Base-by-base conservation (phyloP, 768 basidiomycete genomes). In the Thelephora ganbajun region DNA sequence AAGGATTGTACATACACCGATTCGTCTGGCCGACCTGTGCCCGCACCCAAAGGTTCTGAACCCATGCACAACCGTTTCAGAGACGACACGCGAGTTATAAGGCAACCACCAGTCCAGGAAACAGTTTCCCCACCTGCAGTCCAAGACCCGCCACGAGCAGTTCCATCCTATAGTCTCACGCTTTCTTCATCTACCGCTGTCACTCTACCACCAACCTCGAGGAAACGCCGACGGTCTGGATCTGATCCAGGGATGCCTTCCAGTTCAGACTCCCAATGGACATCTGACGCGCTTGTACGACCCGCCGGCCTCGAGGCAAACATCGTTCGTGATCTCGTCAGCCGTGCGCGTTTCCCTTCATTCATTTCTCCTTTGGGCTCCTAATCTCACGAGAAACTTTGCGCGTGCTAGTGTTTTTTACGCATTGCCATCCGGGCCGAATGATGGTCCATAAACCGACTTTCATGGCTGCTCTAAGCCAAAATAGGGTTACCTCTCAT, bases 1-100 rank as follows among this genome's bases (percentile, higher is more conserved):
- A 88, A 88, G 62, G 66, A 74, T 30, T 89, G 86, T 62, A 77
- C 80, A 1, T 89, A 89, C 61, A 87, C 83, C 9, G 85, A 89
- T 52, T 70, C 83, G 19, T 73, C 79, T 18, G 87, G 86, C 33
- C 79, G 82, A 42, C 71, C 77, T n/a, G 87, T 89, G 11, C 81
- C 85, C 35, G 83, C 86, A 0, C 53, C 86, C 70, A 47, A 49
- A 19, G 51, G 50, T 20, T 52, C 55, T 16, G 49, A 55, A 48
- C 37, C 55, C 6, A 41, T 41, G 39, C 12, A 16, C 16, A 6
- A 41, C 7, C 39, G 39, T 14, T 41, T 22, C 22, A 41, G 22
- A 41, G 39, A 41, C 39, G 16, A 18, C 9, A 30, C 26, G 9
- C 26, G 26, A 30, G 26, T 30, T 9, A 9, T 30, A 9, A 30